Evolutionary conservation across 1,284 basidiomycete species (phyloP).

Genomic region (Fomitopsis schrenkii): DNA sequence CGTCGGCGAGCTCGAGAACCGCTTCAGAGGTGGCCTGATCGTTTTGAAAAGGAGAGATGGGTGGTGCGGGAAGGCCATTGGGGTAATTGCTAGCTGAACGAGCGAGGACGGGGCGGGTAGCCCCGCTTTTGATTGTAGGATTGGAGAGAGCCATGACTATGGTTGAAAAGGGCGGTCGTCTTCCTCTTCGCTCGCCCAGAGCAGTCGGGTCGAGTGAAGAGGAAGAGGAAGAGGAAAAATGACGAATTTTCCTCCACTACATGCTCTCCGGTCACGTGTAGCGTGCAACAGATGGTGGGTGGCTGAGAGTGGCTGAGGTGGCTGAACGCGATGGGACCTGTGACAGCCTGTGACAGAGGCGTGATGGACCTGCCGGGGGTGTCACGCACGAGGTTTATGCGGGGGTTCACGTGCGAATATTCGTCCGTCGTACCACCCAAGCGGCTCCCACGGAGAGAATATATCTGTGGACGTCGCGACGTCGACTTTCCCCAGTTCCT

Average conservation of each 20-base stretch:
- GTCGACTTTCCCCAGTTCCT: background rate
- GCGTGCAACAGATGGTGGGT: background rate
- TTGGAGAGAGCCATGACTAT: conserved; percentile 29
- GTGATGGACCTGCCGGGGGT: background rate
- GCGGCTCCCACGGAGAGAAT: background rate
- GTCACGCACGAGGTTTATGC: background rate
- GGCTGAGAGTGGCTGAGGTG: background rate
- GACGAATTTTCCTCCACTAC: background rate
- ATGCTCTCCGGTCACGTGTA: conserved; percentile 1
- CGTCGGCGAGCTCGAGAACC: conserved; percentile 90
- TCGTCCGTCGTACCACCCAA: conserved; percentile 5
- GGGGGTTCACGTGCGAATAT: background rate
- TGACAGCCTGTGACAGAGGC: background rate
- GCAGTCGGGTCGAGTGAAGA: conserved; percentile 36
- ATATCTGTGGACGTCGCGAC: background rate
- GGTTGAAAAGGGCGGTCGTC: conserved; percentile 27
- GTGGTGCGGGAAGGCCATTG: conserved; percentile 44
- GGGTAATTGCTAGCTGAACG: conserved; percentile 40
- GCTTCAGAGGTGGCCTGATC: conserved; percentile 39
- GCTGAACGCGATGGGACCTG: background rate
- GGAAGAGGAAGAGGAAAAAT: conserved; percentile 37
- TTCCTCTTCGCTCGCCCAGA: conserved; percentile 53
- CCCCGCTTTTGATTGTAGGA: conserved; percentile 24
- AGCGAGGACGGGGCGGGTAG: conserved; percentile 41
- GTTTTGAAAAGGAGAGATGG: conserved; percentile 42